Evolutionary conservation across 2,329 filamentous ascomycete species (phyloP).

Genomic region (Zymoseptoria tritici): DNA sequence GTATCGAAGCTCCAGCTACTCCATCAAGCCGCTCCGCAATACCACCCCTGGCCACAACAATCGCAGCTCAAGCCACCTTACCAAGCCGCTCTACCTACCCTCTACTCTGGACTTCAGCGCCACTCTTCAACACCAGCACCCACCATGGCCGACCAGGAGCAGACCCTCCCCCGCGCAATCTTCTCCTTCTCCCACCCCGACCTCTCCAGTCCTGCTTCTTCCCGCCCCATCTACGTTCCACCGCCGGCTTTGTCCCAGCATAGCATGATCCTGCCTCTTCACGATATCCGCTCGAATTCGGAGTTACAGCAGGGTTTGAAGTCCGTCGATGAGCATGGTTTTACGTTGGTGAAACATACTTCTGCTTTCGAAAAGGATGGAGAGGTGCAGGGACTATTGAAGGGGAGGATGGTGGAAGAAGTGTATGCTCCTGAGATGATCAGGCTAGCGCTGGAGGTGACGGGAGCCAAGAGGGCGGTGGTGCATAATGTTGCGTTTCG

Average conservation of each 20-base stretch:
- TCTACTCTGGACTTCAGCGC: too few species aligned
- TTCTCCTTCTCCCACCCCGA: slow-evolving; percentile 16
- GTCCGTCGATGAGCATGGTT: slow-evolving; percentile 12
- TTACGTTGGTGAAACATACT: slow-evolving; percentile 10
- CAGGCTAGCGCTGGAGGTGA: slow-evolving; percentile 10
- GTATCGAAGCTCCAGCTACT: too few species aligned
- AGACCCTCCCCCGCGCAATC: background rate
- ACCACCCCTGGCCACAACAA: too few species aligned
- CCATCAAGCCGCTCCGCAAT: too few species aligned
- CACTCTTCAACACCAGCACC: background rate
- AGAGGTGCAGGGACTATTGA: slow-evolving; percentile 5
- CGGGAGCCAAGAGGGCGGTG: slow-evolving; percentile 11
- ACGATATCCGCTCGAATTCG: slow-evolving; percentile 9
- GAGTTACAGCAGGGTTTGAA: slow-evolving; percentile 8
- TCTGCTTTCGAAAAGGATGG: background rate
- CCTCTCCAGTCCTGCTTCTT: slow-evolving; percentile 7
- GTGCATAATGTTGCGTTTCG: slow-evolving; percentile 10
- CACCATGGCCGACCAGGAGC: too few species aligned
- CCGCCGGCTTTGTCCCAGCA: slow-evolving; percentile 8
- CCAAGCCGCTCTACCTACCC: too few species aligned
- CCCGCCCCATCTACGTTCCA: slow-evolving; percentile 10
- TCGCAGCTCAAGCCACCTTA: too few species aligned
- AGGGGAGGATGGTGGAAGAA: slow-evolving; percentile 11
- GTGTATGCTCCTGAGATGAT: slow-evolving; percentile 9
- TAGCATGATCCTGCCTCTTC: slow-evolving; percentile 7